Base-by-base conservation (phyloP, 306 rosid species). In the Canavalia gladiata region DNA sequence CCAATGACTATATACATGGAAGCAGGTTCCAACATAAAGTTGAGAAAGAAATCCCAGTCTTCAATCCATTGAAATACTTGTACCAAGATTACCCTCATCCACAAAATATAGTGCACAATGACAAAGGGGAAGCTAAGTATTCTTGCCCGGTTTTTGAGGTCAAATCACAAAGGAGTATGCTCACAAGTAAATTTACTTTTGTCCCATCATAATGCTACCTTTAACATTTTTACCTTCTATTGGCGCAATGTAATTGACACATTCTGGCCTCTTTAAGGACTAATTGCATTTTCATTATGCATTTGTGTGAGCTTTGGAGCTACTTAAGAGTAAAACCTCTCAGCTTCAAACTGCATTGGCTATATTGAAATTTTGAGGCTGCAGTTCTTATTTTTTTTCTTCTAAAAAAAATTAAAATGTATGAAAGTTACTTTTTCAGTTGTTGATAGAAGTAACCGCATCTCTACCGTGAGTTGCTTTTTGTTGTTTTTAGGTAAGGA, bases 81-180 rank as follows among this genome's bases (percentile, higher is more conserved):
- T 86, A 79, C 80, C 86, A 88, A 72, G 92, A 89, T 39, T 90
- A 95, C 75, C 99, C 98, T 30, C 99, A 93, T 79, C n/a, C 82
- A 0, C 87, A 87, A 64, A 82, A 82, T 39, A 6, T 70, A 4
- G n/a, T 87, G 46, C 83, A 81, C 13, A 76, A 28, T 62, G 88
- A 81, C 9, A 79, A 79, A 59, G 82, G 72, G 52, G 85, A 66
- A 63, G 83, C 80, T 33, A 74, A 84, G 35, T 82, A 46, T 68
- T 86, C 86, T 41, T 87, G 87, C 5, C 98, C 97, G 0, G 80
- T 91, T 46, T 95, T 91, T 83, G 92, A 91, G 51, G 84, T 89
- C 75, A 85, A 87, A 74, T 75, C 94, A 65, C 87, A 84, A 31
- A 75, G 83, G 18, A 88, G 79, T 10, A 50, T 85, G 79, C 72